Evolutionary conservation across 1,139 yeast species (phyloP).

Genomic region (Candida labiduridarum): DNA sequence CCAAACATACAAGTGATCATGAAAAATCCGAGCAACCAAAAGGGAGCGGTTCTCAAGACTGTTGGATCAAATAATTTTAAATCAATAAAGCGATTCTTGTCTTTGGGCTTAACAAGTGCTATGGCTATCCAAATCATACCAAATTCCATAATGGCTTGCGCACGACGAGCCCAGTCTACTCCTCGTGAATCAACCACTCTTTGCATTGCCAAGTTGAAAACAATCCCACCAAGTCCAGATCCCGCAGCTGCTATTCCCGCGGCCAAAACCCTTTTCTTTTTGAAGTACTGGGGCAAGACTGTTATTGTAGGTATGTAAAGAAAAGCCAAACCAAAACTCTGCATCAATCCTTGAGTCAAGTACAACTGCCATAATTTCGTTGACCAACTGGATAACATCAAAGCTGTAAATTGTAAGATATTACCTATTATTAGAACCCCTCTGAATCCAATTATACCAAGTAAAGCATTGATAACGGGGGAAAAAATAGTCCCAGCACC

Average conservation of each 20-base stretch:
- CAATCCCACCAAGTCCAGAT: conserved; percentile 64
- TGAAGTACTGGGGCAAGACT: conserved; percentile 56
- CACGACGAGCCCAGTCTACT: conserved; percentile 40
- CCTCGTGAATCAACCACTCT: conserved; percentile 27
- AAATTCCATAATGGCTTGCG: conserved; percentile 39
- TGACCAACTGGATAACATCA: conserved; percentile 56
- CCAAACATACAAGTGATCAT: conserved; percentile 46
- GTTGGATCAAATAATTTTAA: conserved; percentile 36
- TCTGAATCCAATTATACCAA: conserved; percentile 44
- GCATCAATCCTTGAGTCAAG: conserved; percentile 53
- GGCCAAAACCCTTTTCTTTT: conserved; percentile 56
- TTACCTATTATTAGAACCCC: conserved; percentile 44
- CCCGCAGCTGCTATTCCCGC: conserved; percentile 62
- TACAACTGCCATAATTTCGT: conserved; percentile 54
- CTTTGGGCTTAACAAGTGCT: conserved; percentile 25
- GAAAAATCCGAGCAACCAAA: conserved; percentile 33
- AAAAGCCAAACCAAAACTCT: conserved; percentile 51
- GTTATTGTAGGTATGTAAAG: conserved; percentile 46
- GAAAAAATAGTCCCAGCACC: conserved; percentile 37
- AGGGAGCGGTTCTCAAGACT: conserved; percentile 31
- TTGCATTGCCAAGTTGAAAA: conserved; percentile 43
- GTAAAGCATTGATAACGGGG: conserved; percentile 44
- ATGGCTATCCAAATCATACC: conserved; percentile 35
- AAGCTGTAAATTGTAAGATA: conserved; percentile 50
- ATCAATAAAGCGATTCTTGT: conserved; percentile 26